phyloP scores from a whole-genome alignment of 345 rosid genomes.

The Salix koriyanagi region DNA sequence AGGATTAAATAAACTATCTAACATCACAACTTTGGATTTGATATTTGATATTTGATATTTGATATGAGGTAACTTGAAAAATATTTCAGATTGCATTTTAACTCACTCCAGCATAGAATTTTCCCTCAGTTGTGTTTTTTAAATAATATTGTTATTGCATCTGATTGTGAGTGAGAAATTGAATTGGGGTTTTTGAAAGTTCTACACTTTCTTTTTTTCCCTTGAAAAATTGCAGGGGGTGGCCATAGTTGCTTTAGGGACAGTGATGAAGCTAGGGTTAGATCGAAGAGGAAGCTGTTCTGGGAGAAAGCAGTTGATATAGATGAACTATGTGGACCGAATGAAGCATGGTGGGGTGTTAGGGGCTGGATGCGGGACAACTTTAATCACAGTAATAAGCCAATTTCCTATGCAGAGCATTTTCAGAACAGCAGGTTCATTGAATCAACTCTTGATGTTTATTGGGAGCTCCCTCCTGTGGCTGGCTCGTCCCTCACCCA shows the following conservation, averaged over 20 bases:
- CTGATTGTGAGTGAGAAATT: neutral
- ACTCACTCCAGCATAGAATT: neutral
- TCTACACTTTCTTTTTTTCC: neutral
- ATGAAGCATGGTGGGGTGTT: constrained; percentile 98
- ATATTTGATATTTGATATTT: neutral
- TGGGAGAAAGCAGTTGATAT: constrained; percentile 91
- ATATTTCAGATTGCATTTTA: neutral
- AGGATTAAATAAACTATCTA: neutral
- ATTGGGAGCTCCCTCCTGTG: constrained; percentile 94
- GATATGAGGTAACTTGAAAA: neutral
- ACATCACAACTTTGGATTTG: neutral
- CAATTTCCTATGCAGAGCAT: constrained; percentile 64
- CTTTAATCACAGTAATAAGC: constrained; percentile 72
- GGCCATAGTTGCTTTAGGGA: constrained; percentile 94
- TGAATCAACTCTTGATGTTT: constrained; percentile 81
- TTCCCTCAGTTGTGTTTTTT: neutral
- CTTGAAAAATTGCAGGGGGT: constrained; percentile 50
- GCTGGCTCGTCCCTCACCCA: constrained; percentile 99
- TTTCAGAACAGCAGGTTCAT: constrained; percentile 74
- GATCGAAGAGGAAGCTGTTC: constrained; percentile 76
- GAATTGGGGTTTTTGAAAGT: neutral
- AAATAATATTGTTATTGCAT: neutral
- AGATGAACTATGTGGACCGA: constrained; percentile 74
- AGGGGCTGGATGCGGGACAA: constrained; percentile 85
- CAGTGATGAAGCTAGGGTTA: constrained; percentile 83